phyloP scores from a whole-genome alignment of 192 early-diverging fungal species.

The Neocallimastix lanati region DNA sequence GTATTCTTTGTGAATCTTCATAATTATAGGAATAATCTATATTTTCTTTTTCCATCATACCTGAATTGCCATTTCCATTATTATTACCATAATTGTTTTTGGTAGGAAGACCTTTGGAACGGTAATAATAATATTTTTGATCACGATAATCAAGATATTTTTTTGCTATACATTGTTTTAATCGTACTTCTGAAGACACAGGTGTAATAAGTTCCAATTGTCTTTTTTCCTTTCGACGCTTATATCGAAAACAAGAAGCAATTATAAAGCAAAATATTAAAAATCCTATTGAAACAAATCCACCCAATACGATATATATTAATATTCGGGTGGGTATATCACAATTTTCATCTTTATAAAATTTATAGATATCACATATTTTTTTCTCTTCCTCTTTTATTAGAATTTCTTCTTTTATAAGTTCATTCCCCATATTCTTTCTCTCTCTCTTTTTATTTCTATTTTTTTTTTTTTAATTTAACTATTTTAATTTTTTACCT shows the following conservation, averaged over 20 bases:
- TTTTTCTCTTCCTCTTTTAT: not conserved
- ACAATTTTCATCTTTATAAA: not conserved
- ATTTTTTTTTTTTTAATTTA: no score
- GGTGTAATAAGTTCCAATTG: not conserved
- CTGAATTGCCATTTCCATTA: no score
- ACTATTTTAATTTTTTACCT: no score
- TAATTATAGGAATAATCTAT: no score
- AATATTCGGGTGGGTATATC: not conserved
- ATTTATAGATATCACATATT: not conserved
- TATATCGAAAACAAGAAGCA: not conserved
- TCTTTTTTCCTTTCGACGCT: not conserved
- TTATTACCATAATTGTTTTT: no score
- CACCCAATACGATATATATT: not conserved
- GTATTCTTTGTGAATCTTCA: no score
- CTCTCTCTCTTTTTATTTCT: no score
- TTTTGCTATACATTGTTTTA: not conserved
- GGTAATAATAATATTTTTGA: not conserved
- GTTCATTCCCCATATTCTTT: no score
- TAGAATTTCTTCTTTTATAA: no score
- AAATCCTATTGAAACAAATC: not conserved
- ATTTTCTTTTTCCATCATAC: no score
- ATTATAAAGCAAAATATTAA: not conserved
- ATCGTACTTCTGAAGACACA: not conserved
- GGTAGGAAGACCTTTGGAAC: not conserved
- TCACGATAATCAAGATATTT: not conserved